Evolutionary conservation across 352 stramenopile genomes (phyloP).

Genomic region (Aphanomyces invadans): DNA sequence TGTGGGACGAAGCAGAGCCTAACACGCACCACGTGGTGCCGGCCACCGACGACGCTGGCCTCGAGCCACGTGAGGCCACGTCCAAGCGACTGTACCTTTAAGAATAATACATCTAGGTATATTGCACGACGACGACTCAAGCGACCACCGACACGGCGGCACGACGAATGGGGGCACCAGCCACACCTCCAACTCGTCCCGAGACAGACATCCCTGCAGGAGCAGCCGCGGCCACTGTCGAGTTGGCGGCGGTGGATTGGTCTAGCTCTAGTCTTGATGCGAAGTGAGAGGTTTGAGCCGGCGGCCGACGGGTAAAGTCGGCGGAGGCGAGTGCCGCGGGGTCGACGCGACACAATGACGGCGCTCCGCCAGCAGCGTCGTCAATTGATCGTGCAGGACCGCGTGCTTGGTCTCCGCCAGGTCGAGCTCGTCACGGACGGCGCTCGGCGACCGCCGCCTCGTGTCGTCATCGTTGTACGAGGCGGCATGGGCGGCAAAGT

Average conservation of each 20-base stretch:
- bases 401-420: neutral
- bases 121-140: neutral
- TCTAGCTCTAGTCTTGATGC: too few species aligned
- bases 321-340: neutral
- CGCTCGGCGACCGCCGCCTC: neutral
- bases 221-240: neutral
- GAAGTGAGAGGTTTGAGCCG: too few species aligned
- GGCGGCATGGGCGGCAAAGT: constrained; percentile 7
- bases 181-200: neutral
- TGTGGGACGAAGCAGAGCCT: neutral
- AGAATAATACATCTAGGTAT: neutral
- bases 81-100: neutral
- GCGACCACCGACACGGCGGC: neutral
- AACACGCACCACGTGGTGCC: neutral
- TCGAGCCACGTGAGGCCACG: neutral
- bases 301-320: too few species aligned
- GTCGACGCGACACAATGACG: neutral
- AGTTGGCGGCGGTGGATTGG: neutral
- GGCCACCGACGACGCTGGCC: neutral
- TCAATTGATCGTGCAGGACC: neutral
- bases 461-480: neutral
- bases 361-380: neutral
- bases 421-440: neutral
- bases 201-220: neutral
- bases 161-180: neutral